Conservation (phyloP, 108 stramenopile species). For the Asterionellopsis glacialis region DNA sequence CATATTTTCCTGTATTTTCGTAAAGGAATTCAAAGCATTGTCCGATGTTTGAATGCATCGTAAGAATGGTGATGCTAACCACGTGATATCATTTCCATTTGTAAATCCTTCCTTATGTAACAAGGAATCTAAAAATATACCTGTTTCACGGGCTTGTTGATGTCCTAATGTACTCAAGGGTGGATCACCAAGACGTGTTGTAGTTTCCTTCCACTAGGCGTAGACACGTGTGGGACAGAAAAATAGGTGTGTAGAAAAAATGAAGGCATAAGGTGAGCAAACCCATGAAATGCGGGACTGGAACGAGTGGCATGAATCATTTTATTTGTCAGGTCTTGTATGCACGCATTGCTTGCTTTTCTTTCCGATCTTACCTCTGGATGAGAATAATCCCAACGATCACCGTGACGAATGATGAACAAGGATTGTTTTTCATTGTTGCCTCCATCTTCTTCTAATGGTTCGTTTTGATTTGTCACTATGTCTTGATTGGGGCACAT, state of each 20-base stretch:
- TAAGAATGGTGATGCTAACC: slow-evolving; percentile 55
- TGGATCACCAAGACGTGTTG: slow-evolving; percentile 48
- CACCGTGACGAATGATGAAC: slow-evolving; percentile 75
- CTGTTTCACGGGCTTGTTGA: slow-evolving; percentile 71
- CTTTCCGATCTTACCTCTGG: no score
- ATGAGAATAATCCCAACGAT: slow-evolving; percentile 76
- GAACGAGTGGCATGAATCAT: slow-evolving; percentile 11
- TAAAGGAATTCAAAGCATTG: slow-evolving; percentile 33
- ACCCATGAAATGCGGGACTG: slow-evolving; percentile 10
- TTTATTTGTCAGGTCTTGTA: no score
- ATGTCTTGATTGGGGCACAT: no score
- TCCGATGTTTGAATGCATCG: slow-evolving; percentile 44
- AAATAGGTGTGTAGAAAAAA: background rate
- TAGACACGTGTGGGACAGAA: background rate
- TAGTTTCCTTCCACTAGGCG: slow-evolving; percentile 5
- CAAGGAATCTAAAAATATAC: slow-evolving; percentile 33
- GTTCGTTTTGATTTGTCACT: no score
- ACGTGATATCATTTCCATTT: slow-evolving; percentile 31
- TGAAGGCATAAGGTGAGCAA: background rate
- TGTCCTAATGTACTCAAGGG: slow-evolving; percentile 65
- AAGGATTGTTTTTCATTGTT: slow-evolving; percentile 39
- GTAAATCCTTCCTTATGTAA: slow-evolving; percentile 20
- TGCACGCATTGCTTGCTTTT: no score
- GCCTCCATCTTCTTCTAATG: no score
- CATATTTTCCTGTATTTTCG: background rate